Evolutionary conservation across 768 basidiomycete species (phyloP).

Genomic region (Suillus ampliporus): DNA sequence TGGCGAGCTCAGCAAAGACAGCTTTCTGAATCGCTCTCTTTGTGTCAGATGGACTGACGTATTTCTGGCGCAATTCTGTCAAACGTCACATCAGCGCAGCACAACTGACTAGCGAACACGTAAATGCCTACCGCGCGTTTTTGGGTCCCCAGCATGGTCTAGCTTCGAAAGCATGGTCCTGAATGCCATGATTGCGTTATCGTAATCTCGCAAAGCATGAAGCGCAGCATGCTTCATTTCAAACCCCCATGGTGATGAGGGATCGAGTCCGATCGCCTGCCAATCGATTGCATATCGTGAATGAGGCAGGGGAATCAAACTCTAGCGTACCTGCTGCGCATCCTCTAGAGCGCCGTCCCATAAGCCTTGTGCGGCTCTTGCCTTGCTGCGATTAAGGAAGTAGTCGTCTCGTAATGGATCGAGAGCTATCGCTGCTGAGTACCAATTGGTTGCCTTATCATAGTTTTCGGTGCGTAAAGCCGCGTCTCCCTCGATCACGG

Average conservation of each 20-base stretch:
- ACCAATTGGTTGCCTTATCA: background rate
- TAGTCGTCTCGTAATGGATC: background rate
- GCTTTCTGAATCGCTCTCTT: too few relatives aligned
- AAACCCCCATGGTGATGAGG: background rate
- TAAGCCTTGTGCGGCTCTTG: background rate
- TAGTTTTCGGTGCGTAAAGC: background rate
- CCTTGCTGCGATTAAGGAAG: background rate
- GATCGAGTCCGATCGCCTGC: background rate
- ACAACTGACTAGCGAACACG: background rate
- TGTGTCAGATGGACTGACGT: background rate
- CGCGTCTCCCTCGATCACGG: background rate
- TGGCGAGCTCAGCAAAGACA: background rate
- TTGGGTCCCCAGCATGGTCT: background rate
- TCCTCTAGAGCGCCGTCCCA: background rate
- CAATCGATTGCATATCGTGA: background rate
- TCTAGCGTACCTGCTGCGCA: background rate
- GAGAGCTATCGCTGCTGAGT: background rate
- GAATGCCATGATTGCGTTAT: background rate
- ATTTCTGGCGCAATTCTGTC: background rate
- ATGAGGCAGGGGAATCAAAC: background rate
- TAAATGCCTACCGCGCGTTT: background rate
- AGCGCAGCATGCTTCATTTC: background rate
- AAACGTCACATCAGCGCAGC: background rate
- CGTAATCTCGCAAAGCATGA: background rate
- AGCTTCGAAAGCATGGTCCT: background rate